phyloP scores from a whole-genome alignment of 331 rosid species.

The Cydonia oblonga region DNA sequence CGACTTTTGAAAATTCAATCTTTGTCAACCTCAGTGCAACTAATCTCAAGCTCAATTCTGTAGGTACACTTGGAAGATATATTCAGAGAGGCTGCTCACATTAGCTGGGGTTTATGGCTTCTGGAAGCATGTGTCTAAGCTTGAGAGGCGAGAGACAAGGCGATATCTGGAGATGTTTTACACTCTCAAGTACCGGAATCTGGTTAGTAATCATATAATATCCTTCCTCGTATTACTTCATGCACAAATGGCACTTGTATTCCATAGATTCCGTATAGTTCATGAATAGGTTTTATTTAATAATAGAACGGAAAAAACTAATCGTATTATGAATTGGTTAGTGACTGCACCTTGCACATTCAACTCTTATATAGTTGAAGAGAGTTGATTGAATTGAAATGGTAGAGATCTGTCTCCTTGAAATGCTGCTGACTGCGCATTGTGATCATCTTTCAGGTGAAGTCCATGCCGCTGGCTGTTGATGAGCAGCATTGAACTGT shows the following conservation, averaged over 20 bases:
- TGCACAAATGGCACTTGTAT: background rate
- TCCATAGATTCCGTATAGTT: background rate
- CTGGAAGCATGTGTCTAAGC: slow-evolving; percentile 41
- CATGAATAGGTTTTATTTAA: background rate
- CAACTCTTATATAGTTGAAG: background rate
- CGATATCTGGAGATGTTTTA: slow-evolving; percentile 32
- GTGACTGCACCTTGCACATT: background rate
- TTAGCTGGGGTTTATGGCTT: slow-evolving; percentile 39
- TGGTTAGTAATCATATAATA: slow-evolving; percentile 16
- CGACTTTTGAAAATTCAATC: background rate
- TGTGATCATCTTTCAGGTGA: slow-evolving; percentile 15
- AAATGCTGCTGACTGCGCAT: background rate
- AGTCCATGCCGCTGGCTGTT: slow-evolving; percentile 11
- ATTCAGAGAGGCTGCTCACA: slow-evolving; percentile 33
- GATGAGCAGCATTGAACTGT: slow-evolving; percentile 15
- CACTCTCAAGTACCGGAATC: slow-evolving; percentile 25
- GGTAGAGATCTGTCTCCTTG: background rate
- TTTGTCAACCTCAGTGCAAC: background rate
- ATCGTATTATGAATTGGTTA: background rate
- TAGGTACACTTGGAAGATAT: slow-evolving; percentile 41
- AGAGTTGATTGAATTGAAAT: background rate
- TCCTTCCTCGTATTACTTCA: background rate
- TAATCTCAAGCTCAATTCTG: background rate
- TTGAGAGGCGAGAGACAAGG: slow-evolving; percentile 32
- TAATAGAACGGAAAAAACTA: background rate